phyloP scores from a whole-genome alignment of 2,329 filamentous ascomycete species.

The Arthroderma sp. region DNA sequence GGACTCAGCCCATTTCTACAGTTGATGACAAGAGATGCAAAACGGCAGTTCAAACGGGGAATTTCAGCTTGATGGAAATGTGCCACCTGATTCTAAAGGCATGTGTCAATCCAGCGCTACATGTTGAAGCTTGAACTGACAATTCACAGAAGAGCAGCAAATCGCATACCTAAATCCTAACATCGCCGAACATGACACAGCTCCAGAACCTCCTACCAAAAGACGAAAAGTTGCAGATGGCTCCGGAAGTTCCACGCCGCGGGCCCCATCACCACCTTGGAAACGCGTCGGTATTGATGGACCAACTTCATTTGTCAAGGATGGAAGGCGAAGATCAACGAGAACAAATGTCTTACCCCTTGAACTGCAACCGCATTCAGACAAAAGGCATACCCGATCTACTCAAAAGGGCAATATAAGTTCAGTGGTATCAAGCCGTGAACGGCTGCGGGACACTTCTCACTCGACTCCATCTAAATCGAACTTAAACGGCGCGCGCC shows the following conservation, averaged over 20 bases:
- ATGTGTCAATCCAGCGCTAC: conserved; percentile 11
- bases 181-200: conserved; percentile 9
- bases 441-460: conserved; percentile 6
- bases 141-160: too few relatives aligned
- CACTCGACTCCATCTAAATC: conserved; percentile 16
- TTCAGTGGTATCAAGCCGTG: conserved; percentile 17
- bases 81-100: conserved; percentile 20
- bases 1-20: not conserved
- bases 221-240: conserved; percentile 30
- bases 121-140: too few relatives aligned
- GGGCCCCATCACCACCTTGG: conserved; percentile 69
- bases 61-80: conserved; percentile 26
- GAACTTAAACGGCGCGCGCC: conserved; percentile 18
- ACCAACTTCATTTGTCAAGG: conserved; percentile 65
- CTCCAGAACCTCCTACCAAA: conserved; percentile 29
- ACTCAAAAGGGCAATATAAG: conserved; percentile 22
- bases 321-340: conserved; percentile 49
- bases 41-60: conserved; percentile 31
- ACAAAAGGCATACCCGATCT: conserved; percentile 34
- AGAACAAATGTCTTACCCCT: conserved; percentile 38
- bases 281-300: conserved; percentile 74
- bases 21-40: conserved; percentile 29
- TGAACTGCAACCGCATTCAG: conserved; percentile 35
- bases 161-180: conserved; percentile 10
- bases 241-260: conserved; percentile 26